Base-by-base conservation (phyloP, 768 basidiomycete genomes). In the Podaxis sp. region DNA sequence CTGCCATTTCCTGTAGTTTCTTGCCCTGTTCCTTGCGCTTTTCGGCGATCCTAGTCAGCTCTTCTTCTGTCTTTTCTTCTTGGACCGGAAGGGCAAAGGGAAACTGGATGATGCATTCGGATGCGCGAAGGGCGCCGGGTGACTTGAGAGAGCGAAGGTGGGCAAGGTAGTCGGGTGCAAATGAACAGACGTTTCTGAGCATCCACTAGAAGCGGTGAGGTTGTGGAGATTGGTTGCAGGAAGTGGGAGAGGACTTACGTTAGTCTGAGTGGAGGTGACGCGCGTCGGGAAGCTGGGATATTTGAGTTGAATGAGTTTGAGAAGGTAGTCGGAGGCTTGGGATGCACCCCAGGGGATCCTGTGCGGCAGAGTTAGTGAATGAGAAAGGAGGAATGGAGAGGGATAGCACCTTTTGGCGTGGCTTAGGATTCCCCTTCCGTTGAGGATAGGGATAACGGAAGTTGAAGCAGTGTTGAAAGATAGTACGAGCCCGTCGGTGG, bases 291-390 rank as follows among this genome's bases (percentile, higher is more conserved):
- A 99, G 52, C 82, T 89, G 28, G 96, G 91, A 71, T 99, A 97
- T 74, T 99, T 99, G 39, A 99, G 84, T 71, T 98, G 96, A 46
- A 96, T 87, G 22, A 96, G 87, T 71, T 95, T 97, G 64, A 96
- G 85, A 56, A 98, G 82, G 70, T 97, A 92, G 60, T 99, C 97
- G 0, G 93, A 87, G 0, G 94, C 87, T 69, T 98, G 96, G 2
- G 87, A 84, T 26, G 90, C 86, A 28, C 97, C 97, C 93, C 95
- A 99, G 3, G 94, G 92, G 74, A 99, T 92, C 66, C 96, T 97
- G 65, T 19, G 30, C 8, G 24, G 19, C 4, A 13, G 30, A 33
- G 24, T 30, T 30, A 46, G 48, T 44, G 15, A 24, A 11, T 46
- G 7, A 19, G 2, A 44, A 46, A 42, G 19, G 1, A 12, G 11